Conservation (phyloP, 805 yeast species). For the Barnettozyma pratensis region DNA sequence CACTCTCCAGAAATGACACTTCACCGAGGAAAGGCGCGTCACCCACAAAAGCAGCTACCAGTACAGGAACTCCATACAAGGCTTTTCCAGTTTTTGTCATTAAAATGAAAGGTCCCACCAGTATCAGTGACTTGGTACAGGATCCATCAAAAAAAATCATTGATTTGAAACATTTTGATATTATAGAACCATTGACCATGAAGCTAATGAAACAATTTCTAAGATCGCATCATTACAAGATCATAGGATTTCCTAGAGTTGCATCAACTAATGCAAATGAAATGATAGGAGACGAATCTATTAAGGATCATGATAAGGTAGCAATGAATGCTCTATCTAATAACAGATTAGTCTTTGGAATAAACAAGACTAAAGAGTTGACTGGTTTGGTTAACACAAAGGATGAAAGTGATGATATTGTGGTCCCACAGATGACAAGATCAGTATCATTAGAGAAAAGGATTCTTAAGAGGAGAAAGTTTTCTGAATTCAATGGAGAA, state of each 20-base stretch:
- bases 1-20: constrained; percentile 9
- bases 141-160: constrained; percentile 33
- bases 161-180: constrained; percentile 21
- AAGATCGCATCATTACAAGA: constrained; percentile 18
- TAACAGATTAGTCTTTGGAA: constrained; percentile 2
- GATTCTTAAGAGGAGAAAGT: neutral
- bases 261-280: neutral
- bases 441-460: neutral
- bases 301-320: neutral
- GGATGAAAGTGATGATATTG: neutral
- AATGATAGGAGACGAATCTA: too few species aligned
- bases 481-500: neutral
- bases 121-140: constrained; percentile 35
- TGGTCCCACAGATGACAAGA: neutral
- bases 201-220: constrained; percentile 29
- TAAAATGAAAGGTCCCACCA: constrained; percentile 24
- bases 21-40: constrained; percentile 22
- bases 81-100: constrained; percentile 37
- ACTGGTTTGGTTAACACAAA: constrained; percentile 4
- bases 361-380: neutral
- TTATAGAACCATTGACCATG: constrained; percentile 28
- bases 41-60: constrained; percentile 21
- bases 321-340: neutral
- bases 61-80: constrained; percentile 29
- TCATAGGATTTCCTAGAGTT: neutral